phyloP scores from a whole-genome alignment of 768 basidiomycete genomes.

The Xerocomellus dryophilus region DNA sequence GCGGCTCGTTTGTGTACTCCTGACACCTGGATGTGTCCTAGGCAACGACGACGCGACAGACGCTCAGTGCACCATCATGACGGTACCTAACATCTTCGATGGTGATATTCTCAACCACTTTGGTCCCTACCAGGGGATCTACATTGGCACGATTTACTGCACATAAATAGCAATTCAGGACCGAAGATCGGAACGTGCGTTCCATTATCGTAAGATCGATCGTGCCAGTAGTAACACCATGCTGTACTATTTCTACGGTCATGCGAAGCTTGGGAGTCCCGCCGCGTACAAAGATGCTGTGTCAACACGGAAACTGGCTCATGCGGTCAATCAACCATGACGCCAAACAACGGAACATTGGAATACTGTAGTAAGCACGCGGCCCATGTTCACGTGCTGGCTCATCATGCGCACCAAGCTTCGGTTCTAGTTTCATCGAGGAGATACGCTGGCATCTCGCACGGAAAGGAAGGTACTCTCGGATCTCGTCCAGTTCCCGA shows the following conservation, averaged over 20 bases:
- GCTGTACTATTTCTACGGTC: neutral
- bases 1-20: neutral
- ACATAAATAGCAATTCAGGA: constrained; percentile 18
- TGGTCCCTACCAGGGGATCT: constrained; percentile 55
- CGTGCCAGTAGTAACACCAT: neutral
- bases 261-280: neutral
- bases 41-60: constrained; percentile 57
- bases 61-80: constrained; percentile 48
- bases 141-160: constrained; percentile 48
- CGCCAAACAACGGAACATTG: neutral
- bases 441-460: neutral
- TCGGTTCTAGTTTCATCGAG: neutral
- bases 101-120: constrained; percentile 54
- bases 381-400: constrained; percentile 1
- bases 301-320: neutral
- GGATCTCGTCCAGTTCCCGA: neutral
- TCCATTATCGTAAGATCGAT: neutral
- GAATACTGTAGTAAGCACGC: neutral
- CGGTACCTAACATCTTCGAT: constrained; percentile 52
- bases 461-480: neutral
- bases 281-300: neutral
- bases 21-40: constrained; percentile 8
- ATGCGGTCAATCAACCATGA: neutral
- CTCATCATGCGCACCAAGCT: neutral
- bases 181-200: neutral